A percentile compares a stretch with the other conserved stretches of the same genome.
Conservation (phyloP, 139 green algal genomes). For the Chlamydomonas schloesseri region DNA sequence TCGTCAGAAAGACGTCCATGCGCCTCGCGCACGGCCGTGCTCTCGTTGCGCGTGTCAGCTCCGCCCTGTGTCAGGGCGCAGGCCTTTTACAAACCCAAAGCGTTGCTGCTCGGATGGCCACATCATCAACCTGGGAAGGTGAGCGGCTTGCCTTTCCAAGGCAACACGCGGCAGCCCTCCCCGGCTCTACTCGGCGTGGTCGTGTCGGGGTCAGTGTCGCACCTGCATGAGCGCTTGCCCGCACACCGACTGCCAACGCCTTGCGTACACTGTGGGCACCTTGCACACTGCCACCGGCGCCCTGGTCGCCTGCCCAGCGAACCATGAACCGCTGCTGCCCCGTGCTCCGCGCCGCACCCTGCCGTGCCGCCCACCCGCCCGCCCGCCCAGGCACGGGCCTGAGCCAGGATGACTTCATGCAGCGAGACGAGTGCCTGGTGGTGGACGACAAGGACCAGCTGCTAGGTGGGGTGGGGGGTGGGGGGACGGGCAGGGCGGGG, state of each 20-base stretch:
- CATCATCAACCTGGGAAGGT: conserved; percentile 17
- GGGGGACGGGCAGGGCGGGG: no score
- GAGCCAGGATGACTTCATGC: conserved; percentile 90
- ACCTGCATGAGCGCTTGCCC: background rate
- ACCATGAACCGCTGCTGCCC: no score
- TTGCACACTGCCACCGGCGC: background rate
- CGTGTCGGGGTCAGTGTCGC: no score
- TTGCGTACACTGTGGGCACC: background rate
- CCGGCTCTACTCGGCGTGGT: no score
- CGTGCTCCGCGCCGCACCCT: no score
- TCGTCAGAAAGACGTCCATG: background rate
- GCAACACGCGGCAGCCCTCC: no score
- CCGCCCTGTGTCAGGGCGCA: no score
- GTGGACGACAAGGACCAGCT: conserved; percentile 90
- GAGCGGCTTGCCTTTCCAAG: background rate
- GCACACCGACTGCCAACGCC: background rate
- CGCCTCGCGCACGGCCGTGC: no score
- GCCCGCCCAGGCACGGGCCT: background rate
- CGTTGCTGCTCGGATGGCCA: background rate
- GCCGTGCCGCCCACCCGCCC: no score
- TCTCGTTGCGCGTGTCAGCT: background rate
- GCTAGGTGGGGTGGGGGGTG: conserved; percentile 56
- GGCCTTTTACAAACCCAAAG: no score
- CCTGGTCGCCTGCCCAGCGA: no score
- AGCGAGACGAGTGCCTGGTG: conserved; percentile 91